Conservation (phyloP, 179 eudicot genomes). For the Heliamphora pulchella region DNA sequence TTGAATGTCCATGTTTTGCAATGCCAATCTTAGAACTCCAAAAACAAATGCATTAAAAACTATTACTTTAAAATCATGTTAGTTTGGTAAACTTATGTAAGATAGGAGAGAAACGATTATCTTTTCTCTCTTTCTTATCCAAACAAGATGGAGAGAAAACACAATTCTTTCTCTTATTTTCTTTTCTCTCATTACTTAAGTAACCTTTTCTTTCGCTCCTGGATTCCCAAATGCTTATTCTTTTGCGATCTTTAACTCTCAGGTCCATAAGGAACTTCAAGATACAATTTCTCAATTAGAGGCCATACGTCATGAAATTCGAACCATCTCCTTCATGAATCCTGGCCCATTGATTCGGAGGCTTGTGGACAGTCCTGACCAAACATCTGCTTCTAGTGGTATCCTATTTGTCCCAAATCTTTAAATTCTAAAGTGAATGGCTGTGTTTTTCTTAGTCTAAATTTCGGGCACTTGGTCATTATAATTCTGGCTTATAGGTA, state of each 20-base stretch:
- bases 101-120: too few species aligned
- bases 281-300: constrained; percentile 83
- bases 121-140: too few species aligned
- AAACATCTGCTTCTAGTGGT: constrained; percentile 37
- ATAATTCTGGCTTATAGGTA: constrained; percentile 10
- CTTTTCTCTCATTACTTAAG: too few species aligned
- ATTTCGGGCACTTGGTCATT: background rate
- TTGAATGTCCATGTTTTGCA: too few species aligned
- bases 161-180: too few species aligned
- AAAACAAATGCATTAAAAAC: too few species aligned
- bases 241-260: background rate
- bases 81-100: too few species aligned
- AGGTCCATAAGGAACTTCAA: constrained; percentile 93
- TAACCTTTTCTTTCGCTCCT: too few species aligned
- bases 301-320: constrained; percentile 83
- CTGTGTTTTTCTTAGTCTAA: background rate
- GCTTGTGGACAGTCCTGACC: constrained; percentile 51
- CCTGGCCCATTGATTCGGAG: constrained; percentile 72
- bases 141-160: too few species aligned
- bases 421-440: background rate
- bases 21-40: too few species aligned
- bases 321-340: constrained; percentile 65
- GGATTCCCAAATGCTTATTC: too few species aligned
- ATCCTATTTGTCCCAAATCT: background rate
- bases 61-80: too few species aligned